Evolutionary conservation across 2,329 filamentous ascomycete species (phyloP).

Genomic region (Neoarthrinium moseri): DNA sequence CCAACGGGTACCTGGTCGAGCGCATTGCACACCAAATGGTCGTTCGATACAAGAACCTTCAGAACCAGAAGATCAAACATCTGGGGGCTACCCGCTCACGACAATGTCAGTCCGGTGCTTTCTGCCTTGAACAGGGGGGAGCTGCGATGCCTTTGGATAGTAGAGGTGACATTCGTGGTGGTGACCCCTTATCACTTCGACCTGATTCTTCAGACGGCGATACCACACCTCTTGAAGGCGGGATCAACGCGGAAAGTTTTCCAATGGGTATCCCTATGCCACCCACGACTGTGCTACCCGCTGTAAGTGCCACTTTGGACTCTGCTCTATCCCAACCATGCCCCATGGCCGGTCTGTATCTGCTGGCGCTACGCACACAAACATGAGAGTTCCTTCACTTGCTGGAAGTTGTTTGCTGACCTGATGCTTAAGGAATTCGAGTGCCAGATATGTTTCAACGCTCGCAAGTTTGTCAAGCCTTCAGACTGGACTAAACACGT

Average conservation of each 20-base stretch:
- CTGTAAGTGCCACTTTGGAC: conserved; percentile 38
- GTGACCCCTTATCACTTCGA: conserved; percentile 53
- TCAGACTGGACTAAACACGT: conserved; percentile 98
- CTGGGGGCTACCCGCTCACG: conserved; percentile 50
- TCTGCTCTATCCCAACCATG: too few relatives aligned
- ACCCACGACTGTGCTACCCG: conserved; percentile 72
- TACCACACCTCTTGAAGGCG: conserved; percentile 65
- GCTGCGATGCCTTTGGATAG: conserved; percentile 60
- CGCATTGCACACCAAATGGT: conserved; percentile 81
- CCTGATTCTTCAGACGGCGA: conserved; percentile 64
- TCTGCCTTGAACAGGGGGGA: conserved; percentile 70
- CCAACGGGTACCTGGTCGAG: conserved; percentile 65
- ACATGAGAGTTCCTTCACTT: too few relatives aligned
- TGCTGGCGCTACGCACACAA: too few relatives aligned
- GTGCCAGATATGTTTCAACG: conserved; percentile 81
- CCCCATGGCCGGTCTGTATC: too few relatives aligned
- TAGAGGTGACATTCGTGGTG: conserved; percentile 56
- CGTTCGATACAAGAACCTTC: conserved; percentile 73
- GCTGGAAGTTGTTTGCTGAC: too few relatives aligned
- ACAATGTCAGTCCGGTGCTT: conserved; percentile 58
- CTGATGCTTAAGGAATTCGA: conserved; percentile 65
- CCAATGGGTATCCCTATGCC: conserved; percentile 80
- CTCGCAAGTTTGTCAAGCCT: conserved; percentile 84
- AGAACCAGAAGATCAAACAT: conserved; percentile 71
- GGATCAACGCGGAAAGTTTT: conserved; percentile 71